Base-by-base conservation (phyloP, 805 yeast species). In the Yueomyces sp. region DNA sequence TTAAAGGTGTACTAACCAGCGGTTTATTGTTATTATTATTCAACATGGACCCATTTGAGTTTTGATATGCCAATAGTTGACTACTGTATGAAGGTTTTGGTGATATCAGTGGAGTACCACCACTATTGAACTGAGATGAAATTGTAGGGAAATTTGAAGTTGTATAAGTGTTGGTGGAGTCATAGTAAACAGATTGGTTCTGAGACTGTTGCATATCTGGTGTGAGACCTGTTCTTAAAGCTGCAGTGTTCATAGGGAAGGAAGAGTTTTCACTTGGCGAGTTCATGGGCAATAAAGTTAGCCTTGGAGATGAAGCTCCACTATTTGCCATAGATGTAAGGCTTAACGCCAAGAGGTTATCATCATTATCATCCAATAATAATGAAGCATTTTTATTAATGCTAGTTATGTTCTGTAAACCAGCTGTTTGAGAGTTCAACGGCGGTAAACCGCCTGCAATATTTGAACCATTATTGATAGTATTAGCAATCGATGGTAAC, bases 291-390 rank as follows among this genome's bases (percentile, higher is more conserved):
- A 59, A 60, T 38, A 57, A 44, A n/a, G 50, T 49, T 40, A 57
- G 44, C 39, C 61, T 49, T 11, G 65, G 65, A 4, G 64, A 60
- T 2, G 64, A 58, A 4, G 58, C 56, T 12, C 63, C 59, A 40
- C 62, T 59, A 42, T 58, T 58, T 28, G 65, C 65, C 63, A 61
- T 59, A 12, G 62, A 57, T 4, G 65, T 58, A 29, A 61, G 45
- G 44, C 64, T 59, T 41, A 61, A 47, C 3, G 65, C 65, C 32
- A 61, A 43, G 54, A 61, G 49, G 41, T 58, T 61, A 46, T 61
- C 65, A 37, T 61, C 64, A 41, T 59, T 55, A 38, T 60, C 63
- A 40, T 54, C 60, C 28, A 56, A 50, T 7, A 53, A 41, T n/a
- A 54, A 47, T 7, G 51, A 40, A 4, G 32, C 26, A 33, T 37